Base-by-base conservation (phyloP, 1,139 yeast genomes). In the Magnusiomyces paraingens region DNA sequence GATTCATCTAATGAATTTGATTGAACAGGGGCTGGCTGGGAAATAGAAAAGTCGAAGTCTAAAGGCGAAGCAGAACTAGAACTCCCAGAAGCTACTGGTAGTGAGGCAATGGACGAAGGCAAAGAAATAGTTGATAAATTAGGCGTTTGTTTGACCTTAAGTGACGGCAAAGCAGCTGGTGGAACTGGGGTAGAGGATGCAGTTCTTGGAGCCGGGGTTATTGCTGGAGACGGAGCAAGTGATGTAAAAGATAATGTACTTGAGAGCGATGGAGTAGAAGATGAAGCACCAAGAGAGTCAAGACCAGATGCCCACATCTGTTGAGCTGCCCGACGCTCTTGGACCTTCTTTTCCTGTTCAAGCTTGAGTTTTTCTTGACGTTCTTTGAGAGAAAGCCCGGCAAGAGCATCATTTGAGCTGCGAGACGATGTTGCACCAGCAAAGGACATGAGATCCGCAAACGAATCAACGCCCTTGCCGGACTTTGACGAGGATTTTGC, bases 371-470 rank as follows among this genome's bases (percentile, higher is more conserved):
- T 55, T 54, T 59, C 58, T 51, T 62, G 63, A n/a, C 66, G 53
- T 47, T 65, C 66, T 42, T 57, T 60, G 53, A 65, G 55, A 21
- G 67, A 58, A 62, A 65, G 55, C 41, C 57, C 49, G 26, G 62
- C 60, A 42, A 60, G 53, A 10, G n/a, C 15, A 26, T 58, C 57
- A 38, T 54, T 48, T 18, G 44, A 51, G 41, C 51, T 55, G 20
- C 46, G 49, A 18, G 21, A 45, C 36, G 52, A 40, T 14, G 55
- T 38, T 3, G 54, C 56, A 2, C 60, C 57, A 22, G 58, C 58
- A 47, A 55, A 53, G 38, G 58, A 50, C 54, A 56, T 57, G 42
- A 62, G 54, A 43, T 59, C 63, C 8, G 65, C 61, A 53, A 62
- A 62, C 36, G 64, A 61, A 53, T 62, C 65, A 21, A 17, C 38